Conservation (phyloP, 169 alveolate species). For the Plasmodium cynomolgi region DNA sequence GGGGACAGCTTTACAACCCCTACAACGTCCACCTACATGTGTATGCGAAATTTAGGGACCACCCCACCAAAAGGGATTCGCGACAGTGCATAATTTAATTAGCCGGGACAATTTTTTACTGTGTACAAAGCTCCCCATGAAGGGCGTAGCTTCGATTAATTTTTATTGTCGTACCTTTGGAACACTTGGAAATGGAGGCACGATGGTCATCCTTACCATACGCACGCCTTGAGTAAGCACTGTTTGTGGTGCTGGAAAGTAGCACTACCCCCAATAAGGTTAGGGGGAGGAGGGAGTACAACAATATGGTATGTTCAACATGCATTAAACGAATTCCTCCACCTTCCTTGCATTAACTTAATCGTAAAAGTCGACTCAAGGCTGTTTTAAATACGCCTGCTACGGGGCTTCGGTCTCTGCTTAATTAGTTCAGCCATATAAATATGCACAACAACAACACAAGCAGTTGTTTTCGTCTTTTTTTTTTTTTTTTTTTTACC, state of each 20-base stretch:
- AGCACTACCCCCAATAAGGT: neutral
- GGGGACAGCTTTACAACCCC: neutral
- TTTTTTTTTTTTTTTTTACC: slow-evolving; percentile 3
- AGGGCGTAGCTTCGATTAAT: neutral
- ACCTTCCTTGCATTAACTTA: neutral
- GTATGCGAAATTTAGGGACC: neutral
- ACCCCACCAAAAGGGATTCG: neutral
- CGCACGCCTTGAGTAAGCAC: neutral
- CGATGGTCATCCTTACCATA: neutral
- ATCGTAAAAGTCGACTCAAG: neutral
- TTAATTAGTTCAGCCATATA: neutral
- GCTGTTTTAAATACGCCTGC: neutral
- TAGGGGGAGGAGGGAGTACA: neutral
- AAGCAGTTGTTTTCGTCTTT: neutral
- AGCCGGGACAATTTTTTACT: neutral
- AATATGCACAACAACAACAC: neutral
- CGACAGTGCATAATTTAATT: neutral
- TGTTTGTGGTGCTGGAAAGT: neutral
- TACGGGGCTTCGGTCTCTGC: neutral
- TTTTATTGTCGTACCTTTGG: neutral
- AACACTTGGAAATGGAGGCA: neutral
- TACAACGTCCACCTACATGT: neutral
- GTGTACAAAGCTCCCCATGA: neutral
- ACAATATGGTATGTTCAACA: neutral
- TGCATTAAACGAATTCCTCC: neutral